These are phyloP conservation scores for Aristolochia contorta DNA, from an alignment of 164 flowering plant species.

Conservation along the genomic window DNA sequence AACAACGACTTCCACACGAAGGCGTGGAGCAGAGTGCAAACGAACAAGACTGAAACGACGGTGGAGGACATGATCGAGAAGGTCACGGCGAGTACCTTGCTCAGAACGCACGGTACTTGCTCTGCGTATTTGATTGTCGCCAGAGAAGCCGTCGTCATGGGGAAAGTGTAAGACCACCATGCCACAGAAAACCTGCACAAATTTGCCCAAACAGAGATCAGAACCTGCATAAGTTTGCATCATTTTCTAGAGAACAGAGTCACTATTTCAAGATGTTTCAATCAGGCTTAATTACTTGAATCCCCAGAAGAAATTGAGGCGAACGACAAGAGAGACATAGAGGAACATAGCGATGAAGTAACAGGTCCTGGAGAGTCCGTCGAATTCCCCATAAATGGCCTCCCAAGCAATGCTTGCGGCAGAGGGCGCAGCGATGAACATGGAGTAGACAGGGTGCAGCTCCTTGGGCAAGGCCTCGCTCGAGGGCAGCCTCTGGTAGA, in stretches of 20 bases:
- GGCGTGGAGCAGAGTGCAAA: constrained; percentile 86
- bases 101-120: constrained; percentile 45
- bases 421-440: constrained; percentile 94
- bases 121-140: constrained; percentile 94
- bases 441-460: constrained; percentile 90
- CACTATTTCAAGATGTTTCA: too few species aligned
- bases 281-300: too few species aligned
- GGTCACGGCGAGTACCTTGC: constrained; percentile 53
- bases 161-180: constrained; percentile 99
- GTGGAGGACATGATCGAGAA: constrained; percentile 82
- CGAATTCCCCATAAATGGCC: constrained; percentile 66
- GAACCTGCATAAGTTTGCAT: too few species aligned
- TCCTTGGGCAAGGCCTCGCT: constrained; percentile 91
- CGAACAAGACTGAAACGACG: constrained; percentile 62
- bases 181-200: constrained; percentile 81
- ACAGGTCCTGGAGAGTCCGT: constrained; percentile 70
- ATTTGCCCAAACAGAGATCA: neutral
- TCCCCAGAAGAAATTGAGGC: constrained; percentile 86
- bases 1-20: constrained; percentile 77
- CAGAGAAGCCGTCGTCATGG: constrained; percentile 90
- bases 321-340: constrained; percentile 58
- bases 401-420: constrained; percentile 95
- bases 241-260: too few species aligned
- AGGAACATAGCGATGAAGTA: constrained; percentile 88
- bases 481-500: constrained; percentile 89